Percentiles rank a stretch among this genome's conserved stretches.
Conservation (phyloP, 345 rosid genomes). For the Acer negundo region DNA sequence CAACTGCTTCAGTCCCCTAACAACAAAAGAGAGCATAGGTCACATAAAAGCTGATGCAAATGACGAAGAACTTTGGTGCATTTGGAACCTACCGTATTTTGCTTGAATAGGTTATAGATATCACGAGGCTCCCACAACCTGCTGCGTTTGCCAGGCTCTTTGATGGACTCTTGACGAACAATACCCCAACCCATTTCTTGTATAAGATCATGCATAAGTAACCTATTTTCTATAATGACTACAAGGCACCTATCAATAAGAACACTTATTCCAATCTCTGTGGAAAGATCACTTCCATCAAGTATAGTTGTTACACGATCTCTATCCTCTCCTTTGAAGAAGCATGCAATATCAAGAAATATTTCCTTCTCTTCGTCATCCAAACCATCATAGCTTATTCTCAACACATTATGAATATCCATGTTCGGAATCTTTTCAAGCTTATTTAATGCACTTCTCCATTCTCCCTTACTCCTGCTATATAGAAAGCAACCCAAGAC, state of each 20-base stretch:
- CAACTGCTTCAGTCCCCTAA: background rate
- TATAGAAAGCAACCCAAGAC: background rate
- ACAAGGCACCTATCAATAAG: conserved; percentile 15
- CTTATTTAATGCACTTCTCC: background rate
- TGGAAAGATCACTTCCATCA: background rate
- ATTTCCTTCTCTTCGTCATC: background rate
- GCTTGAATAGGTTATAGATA: background rate
- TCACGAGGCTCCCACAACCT: conserved; percentile 17
- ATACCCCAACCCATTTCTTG: conserved; percentile 12
- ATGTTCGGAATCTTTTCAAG: background rate
- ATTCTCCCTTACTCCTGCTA: background rate
- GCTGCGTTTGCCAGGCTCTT: conserved; percentile 11
- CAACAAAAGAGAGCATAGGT: background rate
- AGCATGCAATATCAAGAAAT: conserved; percentile 1
- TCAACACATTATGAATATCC: background rate
- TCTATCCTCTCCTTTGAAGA: conserved; percentile 9
- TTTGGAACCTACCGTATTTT: conserved; percentile 4
- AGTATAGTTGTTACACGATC: background rate
- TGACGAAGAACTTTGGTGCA: background rate
- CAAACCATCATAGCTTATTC: background rate
- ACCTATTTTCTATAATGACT: background rate
- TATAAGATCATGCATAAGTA: conserved; percentile 15
- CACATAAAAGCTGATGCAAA: too few species aligned
- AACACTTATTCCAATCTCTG: conserved; percentile 1
- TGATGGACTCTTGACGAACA: conserved; percentile 14